phyloP scores from a whole-genome alignment of 2,329 filamentous ascomycete species.

The Talaromyces sp. region DNA sequence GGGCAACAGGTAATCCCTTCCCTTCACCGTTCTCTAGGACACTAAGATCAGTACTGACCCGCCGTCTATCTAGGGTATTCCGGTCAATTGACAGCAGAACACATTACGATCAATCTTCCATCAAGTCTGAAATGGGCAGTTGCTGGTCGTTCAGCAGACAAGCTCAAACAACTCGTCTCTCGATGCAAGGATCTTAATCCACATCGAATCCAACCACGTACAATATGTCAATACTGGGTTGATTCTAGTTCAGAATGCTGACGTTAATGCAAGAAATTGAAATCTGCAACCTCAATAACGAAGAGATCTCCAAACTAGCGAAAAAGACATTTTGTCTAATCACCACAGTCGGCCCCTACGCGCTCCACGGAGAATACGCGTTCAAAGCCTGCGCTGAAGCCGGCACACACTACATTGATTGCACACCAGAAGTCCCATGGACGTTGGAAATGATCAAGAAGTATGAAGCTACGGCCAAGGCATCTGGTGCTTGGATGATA shows the following conservation, averaged over 20 bases:
- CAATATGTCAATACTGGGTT: too few species aligned
- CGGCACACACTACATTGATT: constrained; percentile 7
- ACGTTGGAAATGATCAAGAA: constrained; percentile 11
- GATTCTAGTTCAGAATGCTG: neutral
- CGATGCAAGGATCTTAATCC: neutral
- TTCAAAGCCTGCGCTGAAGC: constrained; percentile 9
- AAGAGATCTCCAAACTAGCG: neutral
- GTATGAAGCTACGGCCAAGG: constrained; percentile 10
- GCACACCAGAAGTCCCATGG: constrained; percentile 6
- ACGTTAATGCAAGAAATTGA: neutral
- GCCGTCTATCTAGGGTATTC: neutral
- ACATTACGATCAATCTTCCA: neutral
- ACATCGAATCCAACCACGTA: neutral
- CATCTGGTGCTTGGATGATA: constrained; percentile 1
- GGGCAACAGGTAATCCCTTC: neutral
- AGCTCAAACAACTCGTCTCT: constrained; percentile 3
- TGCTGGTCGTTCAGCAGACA: constrained; percentile 7
- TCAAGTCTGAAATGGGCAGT: constrained; percentile 9
- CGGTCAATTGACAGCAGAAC: neutral
- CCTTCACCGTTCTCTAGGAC: too few species aligned
- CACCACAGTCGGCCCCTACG: constrained; percentile 4
- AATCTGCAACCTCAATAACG: constrained; percentile 1
- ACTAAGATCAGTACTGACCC: neutral
- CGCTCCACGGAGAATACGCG: constrained; percentile 4
- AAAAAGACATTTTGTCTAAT: constrained; percentile 8